Base-by-base conservation (phyloP, 257 asterid species). In the Solanum pennellii region DNA sequence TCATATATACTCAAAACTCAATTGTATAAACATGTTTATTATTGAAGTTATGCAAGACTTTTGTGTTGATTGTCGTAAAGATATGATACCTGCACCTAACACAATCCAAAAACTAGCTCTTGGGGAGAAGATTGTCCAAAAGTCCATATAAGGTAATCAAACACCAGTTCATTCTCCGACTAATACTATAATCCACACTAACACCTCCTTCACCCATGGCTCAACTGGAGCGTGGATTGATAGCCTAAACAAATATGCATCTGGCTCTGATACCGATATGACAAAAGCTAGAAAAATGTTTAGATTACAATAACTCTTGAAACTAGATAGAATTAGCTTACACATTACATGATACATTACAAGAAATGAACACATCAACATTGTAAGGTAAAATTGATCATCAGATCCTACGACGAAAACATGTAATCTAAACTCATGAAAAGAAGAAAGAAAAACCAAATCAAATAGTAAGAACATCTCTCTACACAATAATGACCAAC, bases 401-500 rank as follows among this genome's bases (percentile, higher is more conserved):
- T 52, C 62, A 52, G 2, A 16, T 52, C 74, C 39, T 74, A 14
- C 6, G 6, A 37, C 20, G 21, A 82, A 35, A 56, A n/a, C 79
- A 86, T 84, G 84, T 62, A 85, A 86, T 79, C 86, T 86, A 56
- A 73, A 66, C 65, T 29, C 65, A 42, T 31, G 35, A 45, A 39
- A 16, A 18, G 5, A 71, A 59, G 68, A 20, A 11, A 45, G 33
- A 60, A 39, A 42, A 69, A 88, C 39, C 49, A 42, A 87, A 84
- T 65, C 73, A 31, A 72, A 83, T 42, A 29, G 83, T 12, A 25
- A 37, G 31, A 82, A 68, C 87, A 86, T 87, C 87, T 87, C 86
- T 89, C 90, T 90, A 90, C 91, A 89, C 44, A 37, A 65, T 76
- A 37, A 65, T 76, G 83, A 18, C 59, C 33, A 52, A 12, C 69